Percentiles rank a stretch among this genome's conserved stretches.
Conservation (phyloP, 2,329 filamentous ascomycete genomes). For the Aspergillus sergii region DNA sequence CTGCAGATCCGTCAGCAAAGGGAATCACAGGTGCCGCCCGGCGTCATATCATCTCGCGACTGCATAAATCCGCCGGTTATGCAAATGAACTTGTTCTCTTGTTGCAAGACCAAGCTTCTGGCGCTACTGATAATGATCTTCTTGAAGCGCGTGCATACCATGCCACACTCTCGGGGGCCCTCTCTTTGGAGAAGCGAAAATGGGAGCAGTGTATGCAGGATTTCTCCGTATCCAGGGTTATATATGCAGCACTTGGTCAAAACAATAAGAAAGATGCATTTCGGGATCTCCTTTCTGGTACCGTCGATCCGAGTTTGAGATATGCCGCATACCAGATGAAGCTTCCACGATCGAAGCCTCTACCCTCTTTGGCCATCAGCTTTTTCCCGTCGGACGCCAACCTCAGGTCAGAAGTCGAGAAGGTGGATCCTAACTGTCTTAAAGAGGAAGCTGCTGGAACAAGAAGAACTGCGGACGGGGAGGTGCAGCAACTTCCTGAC, state of each 20-base stretch:
- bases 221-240: conserved; percentile 76
- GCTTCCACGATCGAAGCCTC: conserved; percentile 80
- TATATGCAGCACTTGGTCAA: conserved; percentile 76
- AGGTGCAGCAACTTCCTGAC: conserved; percentile 61
- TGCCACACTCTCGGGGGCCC: conserved; percentile 72
- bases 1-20: conserved; percentile 71
- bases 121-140: conserved; percentile 70
- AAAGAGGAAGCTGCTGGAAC: conserved; percentile 58
- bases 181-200: conserved; percentile 81
- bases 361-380: conserved; percentile 75
- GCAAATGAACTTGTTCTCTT: conserved; percentile 69
- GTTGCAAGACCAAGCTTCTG: conserved; percentile 64
- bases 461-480: conserved; percentile 48
- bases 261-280: conserved; percentile 72
- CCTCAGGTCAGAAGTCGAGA: conserved; percentile 69
- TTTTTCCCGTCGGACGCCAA: conserved; percentile 68
- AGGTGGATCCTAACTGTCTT: conserved; percentile 69
- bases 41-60: conserved; percentile 83
- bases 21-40: conserved; percentile 77
- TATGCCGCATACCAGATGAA: conserved; percentile 93
- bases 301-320: conserved; percentile 88
- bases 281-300: conserved; percentile 82
- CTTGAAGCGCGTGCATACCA: conserved; percentile 87
- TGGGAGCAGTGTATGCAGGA: conserved; percentile 78
- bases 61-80: conserved; percentile 75